These are phyloP conservation scores for Mucor mucedo DNA, from an alignment of 371 early-diverging fungal species.

Conservation along the genomic window DNA sequence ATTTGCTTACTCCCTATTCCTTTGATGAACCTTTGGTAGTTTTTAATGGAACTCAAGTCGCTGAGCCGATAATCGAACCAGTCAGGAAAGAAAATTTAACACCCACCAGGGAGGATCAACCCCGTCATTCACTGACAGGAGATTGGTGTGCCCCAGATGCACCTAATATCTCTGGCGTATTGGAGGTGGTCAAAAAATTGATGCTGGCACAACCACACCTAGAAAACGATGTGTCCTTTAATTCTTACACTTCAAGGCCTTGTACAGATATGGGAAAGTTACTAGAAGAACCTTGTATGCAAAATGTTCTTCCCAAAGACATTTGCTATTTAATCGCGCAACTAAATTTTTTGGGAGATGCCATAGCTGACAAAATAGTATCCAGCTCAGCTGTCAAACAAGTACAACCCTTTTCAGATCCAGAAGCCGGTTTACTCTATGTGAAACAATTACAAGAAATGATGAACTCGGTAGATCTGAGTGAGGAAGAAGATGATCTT, in stretches of 20 bases:
- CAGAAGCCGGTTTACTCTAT: not conserved
- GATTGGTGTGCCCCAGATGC: not conserved
- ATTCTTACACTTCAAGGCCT: not conserved
- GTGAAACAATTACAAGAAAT: not conserved
- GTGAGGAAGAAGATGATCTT: not conserved
- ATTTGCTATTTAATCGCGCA: conserved; percentile 16
- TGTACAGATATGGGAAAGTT: conserved; percentile 16
- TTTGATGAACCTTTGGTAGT: no score
- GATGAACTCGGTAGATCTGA: not conserved
- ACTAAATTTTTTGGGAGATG: conserved; percentile 8
- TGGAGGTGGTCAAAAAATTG: conserved; percentile 7
- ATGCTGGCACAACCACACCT: not conserved
- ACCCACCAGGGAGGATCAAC: no score
- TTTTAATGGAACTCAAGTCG: no score
- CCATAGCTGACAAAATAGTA: conserved; percentile 1
- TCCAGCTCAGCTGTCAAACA: not conserved
- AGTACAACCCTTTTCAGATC: not conserved
- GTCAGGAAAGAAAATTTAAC: no score
- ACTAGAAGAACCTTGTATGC: conserved; percentile 3
- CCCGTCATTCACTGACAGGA: no score
- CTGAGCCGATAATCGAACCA: no score
- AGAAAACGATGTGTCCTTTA: not conserved
- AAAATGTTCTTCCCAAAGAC: conserved; percentile 1
- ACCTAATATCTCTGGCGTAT: not conserved
- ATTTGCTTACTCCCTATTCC: no score